Base-by-base conservation (phyloP, 257 asterid genomes). In the Nicotiana tomentosiformis region DNA sequence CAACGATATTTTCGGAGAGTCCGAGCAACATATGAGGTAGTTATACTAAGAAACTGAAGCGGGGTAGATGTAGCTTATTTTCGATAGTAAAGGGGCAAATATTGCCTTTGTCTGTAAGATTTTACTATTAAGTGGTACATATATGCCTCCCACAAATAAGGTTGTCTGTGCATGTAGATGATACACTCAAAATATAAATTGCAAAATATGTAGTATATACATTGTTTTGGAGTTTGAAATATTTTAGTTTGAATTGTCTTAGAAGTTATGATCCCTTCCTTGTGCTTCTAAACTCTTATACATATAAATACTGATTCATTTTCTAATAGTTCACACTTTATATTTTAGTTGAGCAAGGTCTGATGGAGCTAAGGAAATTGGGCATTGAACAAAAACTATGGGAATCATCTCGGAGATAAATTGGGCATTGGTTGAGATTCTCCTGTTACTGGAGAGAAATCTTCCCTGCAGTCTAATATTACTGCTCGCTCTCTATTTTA, bases 341-440 rank as follows among this genome's bases (percentile, higher is more conserved):
- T 66, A 80, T 66, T 30, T 83, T 84, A 89, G 92, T 85, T 80
- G 92, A 89, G 85, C 91, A 84, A 85, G 92, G 91, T 16, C 67
- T 89, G 81, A 86, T 83, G 86, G 92, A 89, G 85, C 86, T 89
- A 80, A 85, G 89, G 81, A 89, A 88, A 85, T 70, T 88, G 84
- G 86, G 88, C 23, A 88, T 89, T 72, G 92, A 89, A 79, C 85
- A 60, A 43, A 85, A 87, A 60, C 88, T 89, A 6, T 88, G 92
- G 90, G 91, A 86, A 82, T 86, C 88, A 82, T 89, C 91, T 11
- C 91, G 91, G 29, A 89, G 82, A 80, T 89, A 86, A 83, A 82
- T 67, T 46, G 90, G 87, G 81, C 88, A 88, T 26, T 15, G 64
- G 14, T 26, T 51, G 64, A 60, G 90, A 87, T 20, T 80, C 90